Percentiles rank a stretch among this genome's conserved stretches.
These are phyloP conservation scores for Fagopyrum tataricum DNA, from an alignment of 148 eudicot genomes.

Conservation along the genomic window DNA sequence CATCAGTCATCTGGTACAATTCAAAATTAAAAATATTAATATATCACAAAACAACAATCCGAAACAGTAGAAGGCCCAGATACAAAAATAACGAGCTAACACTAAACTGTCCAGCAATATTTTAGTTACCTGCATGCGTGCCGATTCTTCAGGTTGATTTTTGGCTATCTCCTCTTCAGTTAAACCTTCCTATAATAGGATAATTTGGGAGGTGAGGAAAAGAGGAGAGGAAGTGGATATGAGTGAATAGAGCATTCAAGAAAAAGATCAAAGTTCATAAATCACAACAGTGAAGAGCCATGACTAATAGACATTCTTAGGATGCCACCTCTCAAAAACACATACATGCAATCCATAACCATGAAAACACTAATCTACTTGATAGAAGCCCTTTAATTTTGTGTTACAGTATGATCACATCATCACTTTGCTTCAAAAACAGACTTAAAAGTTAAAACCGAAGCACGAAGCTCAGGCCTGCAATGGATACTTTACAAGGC, in stretches of 20 bases:
- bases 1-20: slow-evolving; percentile 80
- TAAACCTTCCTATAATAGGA: slow-evolving; percentile 58
- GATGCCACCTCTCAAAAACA: not conserved
- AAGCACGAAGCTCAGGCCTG: not conserved
- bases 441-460: not conserved
- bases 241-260: not conserved
- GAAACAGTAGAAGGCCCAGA: not conserved
- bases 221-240: not conserved
- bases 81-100: not conserved
- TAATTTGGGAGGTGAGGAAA: not conserved
- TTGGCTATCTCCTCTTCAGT: slow-evolving; percentile 82
- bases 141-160: slow-evolving; percentile 77
- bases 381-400: not conserved
- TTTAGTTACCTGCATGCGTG: slow-evolving; percentile 60
- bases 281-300: not conserved
- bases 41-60: not conserved
- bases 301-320: not conserved
- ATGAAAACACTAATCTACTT: not conserved
- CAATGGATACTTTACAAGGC: not conserved
- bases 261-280: not conserved
- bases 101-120: not conserved
- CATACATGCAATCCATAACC: not conserved
- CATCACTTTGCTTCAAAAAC: not conserved
- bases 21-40: not conserved
- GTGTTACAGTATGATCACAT: not conserved